Base-by-base conservation (phyloP, 345 rosid species). In the Adansonia digitata region DNA sequence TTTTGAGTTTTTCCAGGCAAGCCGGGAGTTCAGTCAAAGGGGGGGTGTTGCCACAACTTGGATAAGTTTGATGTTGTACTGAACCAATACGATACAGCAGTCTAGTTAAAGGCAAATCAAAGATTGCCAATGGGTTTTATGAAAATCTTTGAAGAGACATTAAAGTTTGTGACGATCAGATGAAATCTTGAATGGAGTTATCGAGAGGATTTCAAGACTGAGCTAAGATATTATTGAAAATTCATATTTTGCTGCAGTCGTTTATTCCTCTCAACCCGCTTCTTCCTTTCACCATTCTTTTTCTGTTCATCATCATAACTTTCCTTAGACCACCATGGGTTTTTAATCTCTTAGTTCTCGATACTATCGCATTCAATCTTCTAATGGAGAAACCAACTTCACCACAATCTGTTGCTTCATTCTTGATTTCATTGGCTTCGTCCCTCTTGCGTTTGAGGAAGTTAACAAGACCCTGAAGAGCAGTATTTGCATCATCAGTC, bases 31-130 rank as follows among this genome's bases (percentile, higher is more conserved):
- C 80, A 70, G 83, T 74, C 85, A 89, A 67, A 5, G 91, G 93
- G 74, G 87, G 93, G 26, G 85, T 86, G 78, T 87, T 86, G 81
- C 96, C 89, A 80, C 89, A 78, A 83, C 87, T 81, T 45, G 89
- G 93, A 75, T 81, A 85, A 37, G 88, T 77, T 39, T 87, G 79
- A 52, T 87, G 96, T 60, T 82, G 78, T 59, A 87, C 89, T 59
- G 75, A 80, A 42, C 85, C 85, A 74, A 89, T 81, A 45, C 78
- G 80, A 73, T 69, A 53, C 37, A 91, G 56, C 39, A 88, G 71
- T 34, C 79, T 75, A 37, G 81, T 60, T 24, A 86, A 73, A 79
- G 91, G 83, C 81, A 75, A 72, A 52, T 88, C 86, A 7, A 88
- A 88, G 55, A 85, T 78, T 1, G 91, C n/a, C n/a, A n/a, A n/a